Evolutionary conservation across 768 basidiomycete species (phyloP).

Genomic region (Podaxis sp.): DNA sequence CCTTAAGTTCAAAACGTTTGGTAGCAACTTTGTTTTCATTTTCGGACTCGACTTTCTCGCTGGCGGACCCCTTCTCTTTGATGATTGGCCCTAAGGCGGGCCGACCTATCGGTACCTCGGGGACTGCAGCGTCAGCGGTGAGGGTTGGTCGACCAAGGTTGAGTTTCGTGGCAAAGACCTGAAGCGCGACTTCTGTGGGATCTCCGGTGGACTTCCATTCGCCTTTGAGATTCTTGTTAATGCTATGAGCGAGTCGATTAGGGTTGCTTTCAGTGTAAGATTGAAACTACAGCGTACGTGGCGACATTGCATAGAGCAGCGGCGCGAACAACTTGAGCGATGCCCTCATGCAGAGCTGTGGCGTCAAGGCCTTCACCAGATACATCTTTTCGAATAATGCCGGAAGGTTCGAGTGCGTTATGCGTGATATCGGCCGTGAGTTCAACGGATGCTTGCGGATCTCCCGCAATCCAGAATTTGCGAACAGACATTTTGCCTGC

Average conservation of each 20-base stretch:
- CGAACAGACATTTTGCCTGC: slow-evolving; percentile 41
- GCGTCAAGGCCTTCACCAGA: slow-evolving; percentile 18
- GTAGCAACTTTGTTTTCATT: slow-evolving; percentile 17
- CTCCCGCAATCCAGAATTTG: slow-evolving; percentile 36
- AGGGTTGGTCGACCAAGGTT: slow-evolving; percentile 37
- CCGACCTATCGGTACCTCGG: slow-evolving; percentile 14
- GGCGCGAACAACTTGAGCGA: slow-evolving; percentile 29
- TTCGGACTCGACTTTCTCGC: too few relatives aligned
- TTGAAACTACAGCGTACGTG: slow-evolving; percentile 22
- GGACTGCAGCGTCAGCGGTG: slow-evolving; percentile 21
- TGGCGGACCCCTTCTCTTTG: slow-evolving; percentile 4
- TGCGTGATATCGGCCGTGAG: slow-evolving; percentile 30
- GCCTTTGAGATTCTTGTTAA: slow-evolving; percentile 37
- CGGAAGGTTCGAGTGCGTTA: slow-evolving; percentile 32
- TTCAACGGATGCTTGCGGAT: slow-evolving; percentile 23
- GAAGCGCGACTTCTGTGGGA: slow-evolving; percentile 56
- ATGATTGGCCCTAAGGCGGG: slow-evolving; percentile 14
- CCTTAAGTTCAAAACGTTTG: slow-evolving; percentile 29
- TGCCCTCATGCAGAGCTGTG: slow-evolving; percentile 14
- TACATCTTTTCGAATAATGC: slow-evolving; percentile 8
- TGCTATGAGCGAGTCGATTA: slow-evolving; percentile 21
- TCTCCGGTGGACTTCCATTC: slow-evolving; percentile 49
- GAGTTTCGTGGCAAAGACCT: slow-evolving; percentile 51
- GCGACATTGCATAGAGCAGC: slow-evolving; percentile 38
- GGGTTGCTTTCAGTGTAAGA: background rate